Conservation (phyloP, 176 grass and related monocot genomes). For the Poa annua region DNA sequence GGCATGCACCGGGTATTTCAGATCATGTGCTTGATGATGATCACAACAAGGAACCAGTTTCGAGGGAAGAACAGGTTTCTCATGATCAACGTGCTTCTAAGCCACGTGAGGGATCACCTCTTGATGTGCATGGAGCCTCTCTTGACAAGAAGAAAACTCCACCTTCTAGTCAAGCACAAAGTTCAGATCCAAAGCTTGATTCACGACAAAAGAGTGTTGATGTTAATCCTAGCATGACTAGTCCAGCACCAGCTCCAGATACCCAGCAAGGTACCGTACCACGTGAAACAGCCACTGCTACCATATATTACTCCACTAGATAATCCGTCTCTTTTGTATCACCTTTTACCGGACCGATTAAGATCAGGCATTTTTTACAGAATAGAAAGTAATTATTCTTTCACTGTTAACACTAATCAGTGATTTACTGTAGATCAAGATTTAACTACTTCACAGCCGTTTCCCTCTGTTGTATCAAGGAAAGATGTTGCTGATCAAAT, state of each 20-base stretch:
- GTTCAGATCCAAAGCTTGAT: not conserved
- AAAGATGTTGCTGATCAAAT: not conserved
- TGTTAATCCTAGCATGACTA: not conserved
- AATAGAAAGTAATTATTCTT: not conserved
- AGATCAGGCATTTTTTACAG: not conserved
- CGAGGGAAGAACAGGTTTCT: constrained; percentile 8
- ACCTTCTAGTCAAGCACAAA: not conserved
- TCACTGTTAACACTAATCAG: not conserved
- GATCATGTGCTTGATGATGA: not conserved
- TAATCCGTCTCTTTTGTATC: not conserved
- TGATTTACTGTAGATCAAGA: not conserved
- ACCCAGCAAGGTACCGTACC: constrained; percentile 13
- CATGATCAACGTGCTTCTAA: not conserved
- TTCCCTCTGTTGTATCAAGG: constrained; percentile 2
- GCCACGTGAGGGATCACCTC: not conserved
- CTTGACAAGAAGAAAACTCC: not conserved
- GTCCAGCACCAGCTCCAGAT: constrained; percentile 10
- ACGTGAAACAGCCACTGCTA: not conserved
- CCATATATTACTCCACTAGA: not conserved
- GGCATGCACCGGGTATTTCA: not conserved
- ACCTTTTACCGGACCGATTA: not conserved
- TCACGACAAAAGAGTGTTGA: not conserved
- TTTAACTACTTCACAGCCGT: not conserved
- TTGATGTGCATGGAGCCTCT: not conserved
- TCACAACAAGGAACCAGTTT: not conserved